phyloP scores from a whole-genome alignment of 371 early-diverging fungal species.

The Coemansia sp. region DNA sequence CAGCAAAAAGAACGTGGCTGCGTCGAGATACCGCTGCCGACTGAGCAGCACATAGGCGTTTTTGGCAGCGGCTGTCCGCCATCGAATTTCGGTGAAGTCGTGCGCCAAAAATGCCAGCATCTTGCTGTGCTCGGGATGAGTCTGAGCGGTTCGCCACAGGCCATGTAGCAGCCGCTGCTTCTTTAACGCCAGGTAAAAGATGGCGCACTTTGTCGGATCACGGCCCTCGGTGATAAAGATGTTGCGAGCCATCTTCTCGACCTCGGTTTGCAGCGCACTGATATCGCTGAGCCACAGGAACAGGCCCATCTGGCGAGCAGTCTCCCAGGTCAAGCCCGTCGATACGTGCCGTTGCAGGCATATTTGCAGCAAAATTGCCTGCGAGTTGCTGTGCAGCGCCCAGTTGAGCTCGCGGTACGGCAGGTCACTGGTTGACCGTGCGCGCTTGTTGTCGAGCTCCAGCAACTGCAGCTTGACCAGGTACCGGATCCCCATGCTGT shows the following conservation, averaged over 20 bases:
- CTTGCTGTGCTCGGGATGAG: conserved; percentile 81
- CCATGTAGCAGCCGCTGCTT: conserved; percentile 84
- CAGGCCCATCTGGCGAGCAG: conserved; percentile 77
- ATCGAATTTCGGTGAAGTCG: conserved; percentile 82
- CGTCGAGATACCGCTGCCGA: conserved; percentile 91
- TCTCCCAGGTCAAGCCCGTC: conserved; percentile 74
- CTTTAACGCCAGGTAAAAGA: conserved; percentile 83
- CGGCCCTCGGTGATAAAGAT: conserved; percentile 76
- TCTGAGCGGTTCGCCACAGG: conserved; percentile 83
- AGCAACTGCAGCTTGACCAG: conserved; percentile 71
- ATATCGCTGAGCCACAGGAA: conserved; percentile 83
- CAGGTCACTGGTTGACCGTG: conserved; percentile 54
- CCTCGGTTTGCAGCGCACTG: conserved; percentile 67
- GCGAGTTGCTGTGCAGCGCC: conserved; percentile 90
- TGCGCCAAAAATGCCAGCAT: conserved; percentile 89
- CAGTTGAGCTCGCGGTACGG: conserved; percentile 75
- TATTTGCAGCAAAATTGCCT: conserved; percentile 74
- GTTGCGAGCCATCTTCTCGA: conserved; percentile 85
- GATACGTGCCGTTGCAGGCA: conserved; percentile 60
- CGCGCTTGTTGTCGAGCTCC: conserved; percentile 58
- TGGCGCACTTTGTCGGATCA: conserved; percentile 80
- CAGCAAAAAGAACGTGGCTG: conserved; percentile 93
- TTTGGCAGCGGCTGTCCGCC: conserved; percentile 92
- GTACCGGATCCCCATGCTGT: conserved; percentile 87
- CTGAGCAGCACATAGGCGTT: conserved; percentile 96